A percentile compares a stretch with the other conserved stretches of the same genome.
Conservation (phyloP, 768 basidiomycete genomes). For the Suillus sp. region DNA sequence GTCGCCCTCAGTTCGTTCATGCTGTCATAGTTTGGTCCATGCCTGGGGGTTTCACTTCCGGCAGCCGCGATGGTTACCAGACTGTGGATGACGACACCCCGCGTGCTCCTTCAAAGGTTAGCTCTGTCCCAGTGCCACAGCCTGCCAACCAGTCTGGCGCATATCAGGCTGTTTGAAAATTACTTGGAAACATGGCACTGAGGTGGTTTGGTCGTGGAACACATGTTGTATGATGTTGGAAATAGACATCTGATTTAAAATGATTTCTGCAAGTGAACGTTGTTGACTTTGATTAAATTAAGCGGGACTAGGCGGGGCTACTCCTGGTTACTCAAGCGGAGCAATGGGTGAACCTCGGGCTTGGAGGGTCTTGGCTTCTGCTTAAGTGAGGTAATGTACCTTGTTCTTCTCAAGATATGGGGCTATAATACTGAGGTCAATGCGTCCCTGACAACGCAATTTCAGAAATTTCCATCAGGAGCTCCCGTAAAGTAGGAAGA, state of each 20-base stretch:
- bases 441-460: slow-evolving; percentile 5
- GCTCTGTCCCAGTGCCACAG: neutral
- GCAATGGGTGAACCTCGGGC: neutral
- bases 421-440: neutral
- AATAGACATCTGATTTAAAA: neutral
- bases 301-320: neutral
- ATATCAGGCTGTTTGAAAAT: slow-evolving; percentile 5
- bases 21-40: slow-evolving; percentile 67
- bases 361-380: slow-evolving; percentile 6
- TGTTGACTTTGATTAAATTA: neutral
- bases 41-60: slow-evolving; percentile 70
- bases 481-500: neutral
- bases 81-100: slow-evolving; percentile 56
- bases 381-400: slow-evolving; percentile 6
- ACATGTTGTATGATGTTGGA: neutral
- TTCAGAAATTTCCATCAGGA: slow-evolving; percentile 7
- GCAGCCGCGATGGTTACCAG: slow-evolving; percentile 59
- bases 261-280: neutral
- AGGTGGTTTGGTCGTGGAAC: neutral
- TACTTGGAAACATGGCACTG: neutral
- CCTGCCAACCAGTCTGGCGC: slow-evolving; percentile 5
- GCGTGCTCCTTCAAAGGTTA: slow-evolving; percentile 13
- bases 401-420: slow-evolving; percentile 2
- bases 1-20: neutral
- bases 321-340: neutral